These are phyloP conservation scores for Aspergillus texensis DNA, from an alignment of 2,329 filamentous ascomycete species.

Conservation along the genomic window DNA sequence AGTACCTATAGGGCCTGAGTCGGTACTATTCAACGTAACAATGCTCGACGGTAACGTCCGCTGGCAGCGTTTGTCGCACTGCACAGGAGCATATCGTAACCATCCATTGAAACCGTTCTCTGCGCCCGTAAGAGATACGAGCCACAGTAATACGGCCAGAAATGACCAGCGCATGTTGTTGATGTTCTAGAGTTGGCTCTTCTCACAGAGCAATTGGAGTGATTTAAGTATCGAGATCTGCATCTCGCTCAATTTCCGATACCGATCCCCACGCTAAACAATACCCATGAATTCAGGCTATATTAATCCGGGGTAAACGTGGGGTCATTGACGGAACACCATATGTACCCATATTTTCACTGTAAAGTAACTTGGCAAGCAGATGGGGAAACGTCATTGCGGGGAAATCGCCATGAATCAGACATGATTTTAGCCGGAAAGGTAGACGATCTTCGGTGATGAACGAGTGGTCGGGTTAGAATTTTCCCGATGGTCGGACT, in stretches of 20 bases:
- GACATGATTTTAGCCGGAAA: not conserved
- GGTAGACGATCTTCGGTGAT: not conserved
- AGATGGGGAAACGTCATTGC: not conserved
- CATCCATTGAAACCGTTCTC: conserved; percentile 66
- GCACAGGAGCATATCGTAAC: conserved; percentile 64
- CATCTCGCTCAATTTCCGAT: not conserved
- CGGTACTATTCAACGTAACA: conserved; percentile 57
- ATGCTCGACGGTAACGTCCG: conserved; percentile 53
- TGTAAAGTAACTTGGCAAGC: not conserved
- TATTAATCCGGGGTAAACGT: conserved; percentile 6
- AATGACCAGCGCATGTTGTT: not conserved
- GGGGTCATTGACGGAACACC: not conserved
- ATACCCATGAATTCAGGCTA: conserved; percentile 2
- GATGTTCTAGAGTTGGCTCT: not conserved
- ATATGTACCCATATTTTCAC: too few species aligned
- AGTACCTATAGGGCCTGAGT: conserved; percentile 59
- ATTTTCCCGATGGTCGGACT: not conserved
- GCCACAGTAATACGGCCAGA: not conserved
- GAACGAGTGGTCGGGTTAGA: not conserved
- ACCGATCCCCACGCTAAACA: not conserved
- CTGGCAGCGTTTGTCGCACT: conserved; percentile 40
- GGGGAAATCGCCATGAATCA: not conserved
- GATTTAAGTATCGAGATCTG: not conserved
- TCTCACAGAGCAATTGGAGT: not conserved
- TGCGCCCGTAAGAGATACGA: conserved; percentile 37